Percentiles rank a stretch among this genome's conserved stretches.
These are phyloP conservation scores for Rhinocladiella similis DNA, from an alignment of 2,329 filamentous ascomycete species.

Conservation along the genomic window DNA sequence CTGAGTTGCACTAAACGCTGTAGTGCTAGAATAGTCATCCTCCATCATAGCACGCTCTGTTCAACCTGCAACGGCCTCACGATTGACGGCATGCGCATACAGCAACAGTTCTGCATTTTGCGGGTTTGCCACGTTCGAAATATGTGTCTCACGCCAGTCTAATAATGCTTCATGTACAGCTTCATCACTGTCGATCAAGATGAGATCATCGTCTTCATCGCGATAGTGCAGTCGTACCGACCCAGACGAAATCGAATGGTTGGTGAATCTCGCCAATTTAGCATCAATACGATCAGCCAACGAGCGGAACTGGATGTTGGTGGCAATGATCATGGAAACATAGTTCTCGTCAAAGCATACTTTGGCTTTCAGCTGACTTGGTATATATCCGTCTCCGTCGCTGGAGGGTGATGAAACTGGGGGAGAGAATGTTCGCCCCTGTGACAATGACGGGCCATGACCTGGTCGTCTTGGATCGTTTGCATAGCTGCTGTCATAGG, in stretches of 20 bases:
- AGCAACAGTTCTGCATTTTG: slow-evolving; percentile 28
- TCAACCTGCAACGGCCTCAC: slow-evolving; percentile 12
- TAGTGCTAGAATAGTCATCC: background rate
- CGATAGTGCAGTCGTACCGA: slow-evolving; percentile 85
- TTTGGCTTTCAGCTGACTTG: slow-evolving; percentile 89
- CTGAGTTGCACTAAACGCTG: too few relatives aligned
- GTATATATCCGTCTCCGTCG: slow-evolving; percentile 47
- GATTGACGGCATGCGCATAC: slow-evolving; percentile 22
- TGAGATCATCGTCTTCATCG: slow-evolving; percentile 89
- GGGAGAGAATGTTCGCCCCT: slow-evolving; percentile 38
- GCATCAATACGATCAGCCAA: slow-evolving; percentile 94
- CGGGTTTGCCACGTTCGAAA: slow-evolving; percentile 51
- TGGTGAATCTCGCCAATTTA: slow-evolving; percentile 84
- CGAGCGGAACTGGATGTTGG: slow-evolving; percentile 91
- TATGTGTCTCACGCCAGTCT: slow-evolving; percentile 81
- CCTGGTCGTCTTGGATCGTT: slow-evolving; percentile 21
- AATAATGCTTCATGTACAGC: slow-evolving; percentile 95
- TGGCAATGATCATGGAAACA: slow-evolving; percentile 91
- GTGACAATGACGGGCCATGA: slow-evolving; percentile 25
- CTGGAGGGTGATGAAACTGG: slow-evolving; percentile 22
- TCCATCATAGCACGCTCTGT: background rate
- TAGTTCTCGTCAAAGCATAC: slow-evolving; percentile 91
- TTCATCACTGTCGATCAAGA: slow-evolving; percentile 92
- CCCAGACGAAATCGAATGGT: slow-evolving; percentile 77
- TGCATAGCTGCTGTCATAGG: slow-evolving; percentile 26